Base-by-base conservation (phyloP, 805 yeast genomes). In the Candida ficus region DNA sequence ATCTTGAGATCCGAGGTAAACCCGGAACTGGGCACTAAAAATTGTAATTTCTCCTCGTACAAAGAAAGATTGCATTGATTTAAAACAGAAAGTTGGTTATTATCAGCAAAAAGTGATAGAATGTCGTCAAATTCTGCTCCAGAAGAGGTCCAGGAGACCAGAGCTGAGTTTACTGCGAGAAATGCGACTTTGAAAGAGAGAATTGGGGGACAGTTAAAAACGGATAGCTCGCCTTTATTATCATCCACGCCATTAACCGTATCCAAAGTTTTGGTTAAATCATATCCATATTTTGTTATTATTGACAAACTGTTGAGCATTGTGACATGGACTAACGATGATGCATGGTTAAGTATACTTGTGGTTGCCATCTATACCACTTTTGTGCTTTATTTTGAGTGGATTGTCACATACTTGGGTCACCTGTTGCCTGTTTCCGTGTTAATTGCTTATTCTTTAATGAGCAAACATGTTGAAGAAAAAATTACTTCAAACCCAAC, bases 171-270 rank as follows among this genome's bases (percentile, higher is more conserved):
- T 51, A 63, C 71, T 0, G 68, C 69, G 6, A 54, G 63, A 37
- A 56, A 66, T 10, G 40, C 53, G 4, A 30, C 45, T 1, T 32
- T 41, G 1, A 34, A 35, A 2, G 53, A 49, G 11, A 41, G 57
- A 30, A 46, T 54, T 28, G 58, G 57, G 1, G 55, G 55, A n/a
- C 52, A 51, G 13, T 25, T 50, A 19, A 49, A 48, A 29, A 49
- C 60, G 5, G 48, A 53, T 41, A 48, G 54, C 30, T 84, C 96
- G 3, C 96, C 97, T 1, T 70, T 93, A 48, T 71, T 88, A 29
- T 78, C 88, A 2, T 78, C 88, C 1, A 93, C 99, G 0, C 98
- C 98, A 3, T 93, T 96, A 3, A 77, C 89, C 1, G 87, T 91
- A 12, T 81, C 95, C 23, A 84, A 86, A 52, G 86, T 93, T 3